Evolutionary conservation across 2,329 filamentous ascomycete species (phyloP), one percentile per base, ranked within the genome.

Genomic region (Pseudogymnoascus sp.): DNA sequence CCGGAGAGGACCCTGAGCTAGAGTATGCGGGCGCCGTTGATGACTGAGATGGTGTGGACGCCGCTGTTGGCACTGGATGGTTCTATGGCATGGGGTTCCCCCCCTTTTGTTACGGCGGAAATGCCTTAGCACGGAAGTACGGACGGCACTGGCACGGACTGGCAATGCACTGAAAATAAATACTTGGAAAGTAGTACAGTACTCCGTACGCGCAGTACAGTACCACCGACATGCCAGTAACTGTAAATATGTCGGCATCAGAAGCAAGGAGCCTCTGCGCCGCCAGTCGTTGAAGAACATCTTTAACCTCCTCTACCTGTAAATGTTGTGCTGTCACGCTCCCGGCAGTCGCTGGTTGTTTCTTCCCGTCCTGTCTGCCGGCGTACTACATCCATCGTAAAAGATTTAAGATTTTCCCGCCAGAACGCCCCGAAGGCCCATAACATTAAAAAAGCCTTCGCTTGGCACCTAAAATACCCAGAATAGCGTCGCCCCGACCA

Each of bases 361-460:
- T 56, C 50, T 21, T 56, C 50, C 50, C 50, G 50, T 56, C 29
- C 50, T 56, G 26, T 56, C 50, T 56, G 50, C 50, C 50, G 50
- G 50, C 29, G 50, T 56, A 33, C 50, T 56, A 33, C 50, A 33
- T 14, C 29, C 31, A 29, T 29, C 50, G 50, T 33, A 33, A 56
- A 56, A 56, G 50, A 56, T 33, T 56, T 56, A 56, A 35, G 50
- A 56, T 56, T 56, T 56, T 56, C 50, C 35, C 50, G 50, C 50
- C 50, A 56, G 50, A 56, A 56, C 29, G 50, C 50, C 16, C 50
- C 26, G 50, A 56, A 56, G 50, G 50, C 50, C 50, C 50, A 56
- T 56, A 56, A 56, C 50, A 56, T 56, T 56, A 56, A 56, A 56
- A 56, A 56, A 56, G 50, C 50, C 50, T 56, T 56, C 50, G 50